phyloP scores from a whole-genome alignment of 345 rosid species.

The Stellera chamaejasme region DNA sequence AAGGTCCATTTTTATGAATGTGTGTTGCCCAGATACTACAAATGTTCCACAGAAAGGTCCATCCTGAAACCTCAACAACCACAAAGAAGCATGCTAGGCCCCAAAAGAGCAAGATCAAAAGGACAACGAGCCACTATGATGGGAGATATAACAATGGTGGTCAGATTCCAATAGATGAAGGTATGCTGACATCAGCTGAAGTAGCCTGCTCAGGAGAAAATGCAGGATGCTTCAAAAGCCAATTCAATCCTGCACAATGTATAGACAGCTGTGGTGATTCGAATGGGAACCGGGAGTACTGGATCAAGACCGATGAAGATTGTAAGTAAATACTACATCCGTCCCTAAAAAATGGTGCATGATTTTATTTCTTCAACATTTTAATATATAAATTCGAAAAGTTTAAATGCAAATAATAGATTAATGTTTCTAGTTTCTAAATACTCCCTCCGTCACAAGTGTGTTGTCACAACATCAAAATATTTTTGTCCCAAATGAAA shows the following conservation, averaged over 20 bases:
- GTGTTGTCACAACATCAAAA: no score
- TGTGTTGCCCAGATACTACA: constrained; percentile 46
- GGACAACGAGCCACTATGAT: constrained; percentile 12
- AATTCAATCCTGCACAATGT: constrained; percentile 35
- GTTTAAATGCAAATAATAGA: no score
- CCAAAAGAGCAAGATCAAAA: constrained; percentile 32
- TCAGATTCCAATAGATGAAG: constrained; percentile 32
- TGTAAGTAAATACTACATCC: constrained; percentile 39
- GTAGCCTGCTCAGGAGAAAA: constrained; percentile 24
- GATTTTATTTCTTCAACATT: no score
- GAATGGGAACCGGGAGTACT: constrained; percentile 60
- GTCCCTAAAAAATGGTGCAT: no score
- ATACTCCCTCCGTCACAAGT: no score
- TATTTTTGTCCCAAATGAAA: no score
- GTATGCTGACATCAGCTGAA: constrained; percentile 31
- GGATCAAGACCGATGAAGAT: constrained; percentile 81
- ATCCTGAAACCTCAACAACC: constrained; percentile 55
- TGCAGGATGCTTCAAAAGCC: constrained; percentile 37
- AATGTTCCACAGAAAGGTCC: constrained; percentile 76
- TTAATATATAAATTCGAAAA: no score
- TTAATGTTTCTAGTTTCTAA: no score
- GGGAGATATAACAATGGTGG: constrained; percentile 23
- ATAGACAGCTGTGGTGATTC: constrained; percentile 34
- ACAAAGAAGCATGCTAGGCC: constrained; percentile 26
- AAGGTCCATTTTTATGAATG: no score